Evolutionary conservation across 1,284 basidiomycete species (phyloP).

Genomic region (Cutaneotrichosporon daszewskae): DNA sequence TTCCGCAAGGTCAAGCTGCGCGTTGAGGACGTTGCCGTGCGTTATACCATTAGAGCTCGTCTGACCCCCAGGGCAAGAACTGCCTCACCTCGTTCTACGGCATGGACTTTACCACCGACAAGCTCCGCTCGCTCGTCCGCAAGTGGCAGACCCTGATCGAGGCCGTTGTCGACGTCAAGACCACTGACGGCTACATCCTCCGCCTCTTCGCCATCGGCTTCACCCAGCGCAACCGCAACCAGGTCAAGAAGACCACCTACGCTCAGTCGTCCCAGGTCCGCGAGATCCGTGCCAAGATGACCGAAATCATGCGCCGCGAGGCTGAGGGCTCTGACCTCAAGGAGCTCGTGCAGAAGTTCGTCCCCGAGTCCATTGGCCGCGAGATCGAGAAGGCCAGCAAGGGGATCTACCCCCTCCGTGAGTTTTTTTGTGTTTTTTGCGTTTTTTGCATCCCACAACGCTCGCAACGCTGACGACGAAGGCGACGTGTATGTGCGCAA

Average conservation of each 20-base stretch:
- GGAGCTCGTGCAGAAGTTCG: slow-evolving; percentile 97
- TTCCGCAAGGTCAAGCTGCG: slow-evolving; percentile 99
- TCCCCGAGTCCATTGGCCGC: slow-evolving; percentile 96
- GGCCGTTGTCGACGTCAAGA: slow-evolving; percentile 98
- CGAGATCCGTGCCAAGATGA: slow-evolving; percentile 99
- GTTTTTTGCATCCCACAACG: too few species aligned
- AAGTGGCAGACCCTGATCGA: slow-evolving; percentile 99
- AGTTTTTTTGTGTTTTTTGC: too few species aligned
- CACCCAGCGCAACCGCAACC: slow-evolving; percentile 93
- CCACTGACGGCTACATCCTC: slow-evolving; percentile 98
- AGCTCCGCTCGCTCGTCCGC: slow-evolving; percentile 97
- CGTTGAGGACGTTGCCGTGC: slow-evolving; percentile 74
- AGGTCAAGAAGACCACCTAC: slow-evolving; percentile 99
- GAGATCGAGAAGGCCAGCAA: slow-evolving; percentile 97
- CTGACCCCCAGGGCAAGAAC: slow-evolving; percentile 76
- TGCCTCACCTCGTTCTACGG: slow-evolving; percentile 99
- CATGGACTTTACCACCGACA: slow-evolving; percentile 99
- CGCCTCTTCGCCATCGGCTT: slow-evolving; percentile 98
- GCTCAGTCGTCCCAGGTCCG: slow-evolving; percentile 92
- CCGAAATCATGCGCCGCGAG: slow-evolving; percentile 98
- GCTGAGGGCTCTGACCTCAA: slow-evolving; percentile 93
- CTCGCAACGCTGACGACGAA: too few species aligned
- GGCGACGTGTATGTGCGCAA: slow-evolving; percentile 98
- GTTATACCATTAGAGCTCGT: too few species aligned
- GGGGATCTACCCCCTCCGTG: slow-evolving; percentile 29